A percentile compares a stretch with the other conserved stretches of the same genome.
These are phyloP conservation scores for Castanea crenata DNA, from an alignment of 306 rosid species.

Conservation along the genomic window DNA sequence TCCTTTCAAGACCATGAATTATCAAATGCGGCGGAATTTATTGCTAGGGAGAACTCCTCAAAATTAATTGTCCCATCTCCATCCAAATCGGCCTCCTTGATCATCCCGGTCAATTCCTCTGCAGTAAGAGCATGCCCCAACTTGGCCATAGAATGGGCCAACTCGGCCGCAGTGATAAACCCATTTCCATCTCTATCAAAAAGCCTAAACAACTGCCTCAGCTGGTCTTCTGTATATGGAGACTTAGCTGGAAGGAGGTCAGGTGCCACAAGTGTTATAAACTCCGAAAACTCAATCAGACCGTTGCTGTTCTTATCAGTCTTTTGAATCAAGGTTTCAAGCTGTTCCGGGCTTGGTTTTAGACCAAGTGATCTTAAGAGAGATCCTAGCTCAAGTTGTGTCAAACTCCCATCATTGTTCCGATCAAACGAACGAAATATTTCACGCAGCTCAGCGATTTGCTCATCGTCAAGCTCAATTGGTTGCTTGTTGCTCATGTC, in stretches of 20 bases:
- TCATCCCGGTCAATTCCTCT: conserved; percentile 90
- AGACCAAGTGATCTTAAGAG: conserved; percentile 80
- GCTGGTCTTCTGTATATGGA: conserved; percentile 79
- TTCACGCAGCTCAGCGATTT: conserved; percentile 72
- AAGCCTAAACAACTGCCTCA: conserved; percentile 58
- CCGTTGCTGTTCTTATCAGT: conserved; percentile 86
- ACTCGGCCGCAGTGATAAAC: conserved; percentile 78
- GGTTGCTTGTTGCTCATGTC: conserved; percentile 59
- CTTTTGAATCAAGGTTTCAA: conserved; percentile 63
- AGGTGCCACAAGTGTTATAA: conserved; percentile 69
- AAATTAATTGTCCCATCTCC: conserved; percentile 84
- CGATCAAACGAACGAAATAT: conserved; percentile 85
- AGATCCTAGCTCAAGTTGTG: conserved; percentile 80
- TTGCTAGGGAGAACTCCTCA: conserved; percentile 70
- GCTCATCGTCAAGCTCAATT: conserved; percentile 73
- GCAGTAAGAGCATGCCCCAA: conserved; percentile 82
- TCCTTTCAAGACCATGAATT: conserved; percentile 66
- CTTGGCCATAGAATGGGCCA: conserved; percentile 93
- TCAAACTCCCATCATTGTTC: conserved; percentile 86
- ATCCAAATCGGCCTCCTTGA: conserved; percentile 81
- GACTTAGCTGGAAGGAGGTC: conserved; percentile 73
- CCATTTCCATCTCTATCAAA: conserved; percentile 91
- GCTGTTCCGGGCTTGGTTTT: conserved; percentile 78
- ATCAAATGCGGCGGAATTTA: conserved; percentile 88
- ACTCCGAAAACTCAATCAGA: conserved; percentile 76